phyloP scores from a whole-genome alignment of 345 rosid species.

The rapeseed (Brassica napus) region Da-Ae NC_063452.1:4561501-4562000 shows the following conservation, averaged over 20 bases:
- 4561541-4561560: not conserved
- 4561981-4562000: no score
- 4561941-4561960: no score
- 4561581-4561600: not conserved
- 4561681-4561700: not conserved
- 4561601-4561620: not conserved
- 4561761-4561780: not conserved
- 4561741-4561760: not conserved
- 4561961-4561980: no score
- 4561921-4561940: no score
- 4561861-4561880: no score
- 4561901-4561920: no score
- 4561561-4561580: not conserved
- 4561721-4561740: not conserved
- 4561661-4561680: not conserved
- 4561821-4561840: no score
- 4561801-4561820: no score
- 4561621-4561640: not conserved
- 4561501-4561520: conserved; percentile 44
- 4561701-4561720: not conserved
- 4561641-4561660: not conserved
- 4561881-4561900: no score
- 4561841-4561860: no score
- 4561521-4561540: not conserved
- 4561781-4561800: no score